Conservation (phyloP, 306 rosid species). For the Cicer pinnatifidum region DNA sequence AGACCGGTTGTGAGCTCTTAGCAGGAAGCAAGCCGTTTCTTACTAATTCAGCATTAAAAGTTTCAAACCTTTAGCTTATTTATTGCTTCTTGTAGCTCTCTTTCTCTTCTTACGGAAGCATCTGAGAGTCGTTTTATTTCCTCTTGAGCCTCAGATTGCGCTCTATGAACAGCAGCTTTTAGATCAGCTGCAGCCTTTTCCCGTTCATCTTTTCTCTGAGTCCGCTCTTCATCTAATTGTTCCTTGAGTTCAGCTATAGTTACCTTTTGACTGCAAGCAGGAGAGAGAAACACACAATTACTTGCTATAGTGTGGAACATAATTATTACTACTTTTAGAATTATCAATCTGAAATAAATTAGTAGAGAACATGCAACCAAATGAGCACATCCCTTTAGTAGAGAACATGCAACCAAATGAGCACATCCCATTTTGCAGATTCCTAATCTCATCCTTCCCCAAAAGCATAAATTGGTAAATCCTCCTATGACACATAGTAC, state of each 20-base stretch:
- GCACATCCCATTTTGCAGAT: neutral
- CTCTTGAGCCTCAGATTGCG: conserved; percentile 81
- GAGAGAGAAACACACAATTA: conserved; percentile 18
- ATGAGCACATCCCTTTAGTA: conserved; percentile 4
- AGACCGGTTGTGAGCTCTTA: conserved; percentile 40
- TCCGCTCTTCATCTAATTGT: conserved; percentile 77
- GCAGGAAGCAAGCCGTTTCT: conserved; percentile 28
- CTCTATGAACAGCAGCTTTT: conserved; percentile 81
- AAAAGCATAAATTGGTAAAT: neutral
- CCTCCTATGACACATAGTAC: conserved; percentile 19
- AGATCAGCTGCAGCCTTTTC: conserved; percentile 85
- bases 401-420: conserved; percentile 13
- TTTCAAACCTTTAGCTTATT: conserved; percentile 77
- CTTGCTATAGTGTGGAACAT: conserved; percentile 31
- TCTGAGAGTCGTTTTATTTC: conserved; percentile 73
- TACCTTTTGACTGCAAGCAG: conserved; percentile 71
- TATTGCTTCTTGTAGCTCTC: conserved; percentile 76
- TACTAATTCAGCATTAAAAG: conserved; percentile 30
- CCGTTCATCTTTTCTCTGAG: conserved; percentile 81
- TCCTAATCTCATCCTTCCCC: too few species aligned
- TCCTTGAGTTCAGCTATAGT: conserved; percentile 76
- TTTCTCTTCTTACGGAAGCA: conserved; percentile 69
- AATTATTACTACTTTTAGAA: conserved; percentile 22
- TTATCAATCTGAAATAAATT: conserved; percentile 26
- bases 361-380: conserved; percentile 15